These are phyloP conservation scores for Globisporangium okanoganense DNA, from an alignment of 352 stramenopile species.

Conservation along the genomic window DNA sequence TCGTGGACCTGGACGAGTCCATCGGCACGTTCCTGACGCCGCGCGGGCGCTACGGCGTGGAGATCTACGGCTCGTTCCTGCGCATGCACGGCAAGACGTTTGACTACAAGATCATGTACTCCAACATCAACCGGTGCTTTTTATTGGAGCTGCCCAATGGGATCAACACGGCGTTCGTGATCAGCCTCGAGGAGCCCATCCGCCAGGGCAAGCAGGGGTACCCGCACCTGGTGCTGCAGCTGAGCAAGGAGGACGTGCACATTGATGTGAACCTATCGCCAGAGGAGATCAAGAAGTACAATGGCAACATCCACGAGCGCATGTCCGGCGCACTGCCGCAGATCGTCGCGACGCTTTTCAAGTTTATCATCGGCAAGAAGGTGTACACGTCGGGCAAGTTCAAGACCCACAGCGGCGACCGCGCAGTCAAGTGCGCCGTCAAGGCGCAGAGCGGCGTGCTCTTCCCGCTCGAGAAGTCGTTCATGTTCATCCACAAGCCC, in stretches of 20 bases:
- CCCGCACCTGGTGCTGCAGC: slow-evolving; percentile 97
- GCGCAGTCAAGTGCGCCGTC: slow-evolving; percentile 88
- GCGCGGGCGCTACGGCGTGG: slow-evolving; percentile 96
- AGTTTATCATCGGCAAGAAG: slow-evolving; percentile 95
- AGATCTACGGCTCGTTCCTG: slow-evolving; percentile 97
- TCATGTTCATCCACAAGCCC: slow-evolving; percentile 99
- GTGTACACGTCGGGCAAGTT: slow-evolving; percentile 95
- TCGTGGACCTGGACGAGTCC: slow-evolving; percentile 95
- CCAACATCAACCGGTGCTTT: slow-evolving; percentile 98
- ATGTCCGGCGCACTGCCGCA: slow-evolving; percentile 96
- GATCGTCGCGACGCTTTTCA: slow-evolving; percentile 98
- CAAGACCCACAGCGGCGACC: slow-evolving; percentile 82
- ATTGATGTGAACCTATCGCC: slow-evolving; percentile 94
- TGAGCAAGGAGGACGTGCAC: slow-evolving; percentile 83
- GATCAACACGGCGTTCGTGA: slow-evolving; percentile 97
- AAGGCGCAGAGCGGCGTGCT: slow-evolving; percentile 96
- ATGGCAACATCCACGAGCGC: slow-evolving; percentile 93
- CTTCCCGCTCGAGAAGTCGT: slow-evolving; percentile 98
- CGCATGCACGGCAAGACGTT: slow-evolving; percentile 98
- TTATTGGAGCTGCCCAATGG: slow-evolving; percentile 96
- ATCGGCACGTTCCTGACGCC: slow-evolving; percentile 98
- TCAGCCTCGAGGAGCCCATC: slow-evolving; percentile 98
- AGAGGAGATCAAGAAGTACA: slow-evolving; percentile 98
- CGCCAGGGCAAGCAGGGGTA: slow-evolving; percentile 98
- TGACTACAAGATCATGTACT: slow-evolving; percentile 99